phyloP scores from a whole-genome alignment of 2,329 filamentous ascomycete species.

The Paraphaeosphaeria minitans region DNA sequence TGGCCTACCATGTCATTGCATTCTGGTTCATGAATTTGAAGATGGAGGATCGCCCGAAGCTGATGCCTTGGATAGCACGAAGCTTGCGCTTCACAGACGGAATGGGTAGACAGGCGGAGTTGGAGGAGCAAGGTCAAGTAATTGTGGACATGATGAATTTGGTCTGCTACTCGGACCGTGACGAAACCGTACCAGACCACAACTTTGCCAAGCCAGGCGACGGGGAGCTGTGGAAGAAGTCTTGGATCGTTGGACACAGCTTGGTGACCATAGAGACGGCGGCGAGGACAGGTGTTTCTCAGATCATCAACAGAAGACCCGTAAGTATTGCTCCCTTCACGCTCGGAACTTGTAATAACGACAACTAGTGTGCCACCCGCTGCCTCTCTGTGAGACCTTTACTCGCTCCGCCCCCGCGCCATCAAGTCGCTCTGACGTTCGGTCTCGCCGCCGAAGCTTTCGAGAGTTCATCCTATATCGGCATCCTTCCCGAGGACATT shows the following conservation, averaged over 20 bases:
- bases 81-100: constrained; percentile 79
- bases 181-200: constrained; percentile 72
- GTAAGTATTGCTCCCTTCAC: constrained; percentile 65
- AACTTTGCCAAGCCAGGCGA: constrained; percentile 69
- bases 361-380: constrained; percentile 48
- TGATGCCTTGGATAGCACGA: constrained; percentile 89
- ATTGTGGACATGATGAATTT: constrained; percentile 95
- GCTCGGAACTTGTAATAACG: constrained; percentile 17
- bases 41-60: constrained; percentile 78
- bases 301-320: constrained; percentile 73
- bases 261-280: constrained; percentile 77
- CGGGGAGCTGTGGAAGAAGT: constrained; percentile 68
- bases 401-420: constrained; percentile 45
- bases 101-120: constrained; percentile 69
- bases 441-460: constrained; percentile 48
- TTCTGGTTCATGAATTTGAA: constrained; percentile 96
- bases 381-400: constrained; percentile 47
- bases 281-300: constrained; percentile 68
- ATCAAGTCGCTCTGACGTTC: constrained; percentile 48
- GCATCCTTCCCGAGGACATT: constrained; percentile 74
- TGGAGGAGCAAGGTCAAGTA: constrained; percentile 91
- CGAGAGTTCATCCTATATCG: constrained; percentile 59
- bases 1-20: constrained; percentile 93
- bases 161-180: constrained; percentile 81
- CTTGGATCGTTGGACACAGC: constrained; percentile 75